Conservation (phyloP, 2,329 filamentous ascomycete genomes). For the Colletotrichum lini region DNA sequence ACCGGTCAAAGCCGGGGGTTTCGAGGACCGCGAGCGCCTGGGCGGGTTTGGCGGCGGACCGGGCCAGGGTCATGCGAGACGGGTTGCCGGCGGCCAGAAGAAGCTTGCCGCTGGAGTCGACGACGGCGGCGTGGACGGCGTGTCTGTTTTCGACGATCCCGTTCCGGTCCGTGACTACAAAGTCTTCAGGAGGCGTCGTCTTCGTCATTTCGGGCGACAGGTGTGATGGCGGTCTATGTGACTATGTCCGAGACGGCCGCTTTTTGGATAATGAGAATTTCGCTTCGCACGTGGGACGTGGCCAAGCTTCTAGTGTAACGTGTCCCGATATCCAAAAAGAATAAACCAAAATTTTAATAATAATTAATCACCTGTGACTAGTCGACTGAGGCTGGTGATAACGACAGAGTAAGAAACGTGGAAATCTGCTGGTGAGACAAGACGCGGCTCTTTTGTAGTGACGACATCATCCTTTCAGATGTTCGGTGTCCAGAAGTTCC, state of each 20-base stretch:
- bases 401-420: background rate
- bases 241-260: no score
- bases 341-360: no score
- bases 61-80: conserved; percentile 56
- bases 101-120: conserved; percentile 54
- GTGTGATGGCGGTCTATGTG: background rate
- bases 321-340: no score
- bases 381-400: background rate
- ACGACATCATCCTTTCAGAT: background rate
- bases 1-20: conserved; percentile 55
- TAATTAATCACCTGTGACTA: no score
- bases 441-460: background rate
- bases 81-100: conserved; percentile 59
- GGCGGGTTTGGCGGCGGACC: conserved; percentile 62
- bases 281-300: background rate
- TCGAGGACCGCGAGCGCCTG: conserved; percentile 62
- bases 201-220: background rate
- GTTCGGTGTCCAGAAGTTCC: background rate
- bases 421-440: background rate
- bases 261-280: no score
- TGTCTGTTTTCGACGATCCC: conserved; percentile 61
- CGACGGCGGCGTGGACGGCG: conserved; percentile 58
- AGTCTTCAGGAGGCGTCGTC: conserved; percentile 45
- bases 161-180: conserved; percentile 55
- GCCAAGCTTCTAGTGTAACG: background rate